Conservation (phyloP, 495 filamentous ascomycete species). For the Mycothermus thermophilus region DNA sequence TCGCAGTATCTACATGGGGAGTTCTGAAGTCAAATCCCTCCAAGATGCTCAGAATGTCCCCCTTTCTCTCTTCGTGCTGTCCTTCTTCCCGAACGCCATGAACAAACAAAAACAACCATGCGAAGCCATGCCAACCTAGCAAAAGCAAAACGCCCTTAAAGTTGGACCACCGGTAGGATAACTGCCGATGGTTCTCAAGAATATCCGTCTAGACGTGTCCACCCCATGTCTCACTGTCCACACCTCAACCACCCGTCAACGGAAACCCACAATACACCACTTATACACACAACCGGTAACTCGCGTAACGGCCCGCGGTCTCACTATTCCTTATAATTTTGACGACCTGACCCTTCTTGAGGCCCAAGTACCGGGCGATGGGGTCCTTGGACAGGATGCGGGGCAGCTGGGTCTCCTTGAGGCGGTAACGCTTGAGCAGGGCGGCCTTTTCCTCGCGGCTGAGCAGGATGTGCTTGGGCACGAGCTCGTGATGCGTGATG, state of each 20-base stretch:
- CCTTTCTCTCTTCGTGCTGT: too few species aligned
- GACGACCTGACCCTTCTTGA: conserved; percentile 88
- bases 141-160: background rate
- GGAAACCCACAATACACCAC: too few species aligned
- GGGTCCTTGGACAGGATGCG: conserved; percentile 84
- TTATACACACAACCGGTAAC: conserved; percentile 47
- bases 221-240: background rate
- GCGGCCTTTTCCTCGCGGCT: conserved; percentile 77
- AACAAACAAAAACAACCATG: background rate
- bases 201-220: background rate
- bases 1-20: too few species aligned
- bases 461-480: conserved; percentile 83
- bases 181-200: background rate
- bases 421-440: conserved; percentile 71
- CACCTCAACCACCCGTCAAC: background rate
- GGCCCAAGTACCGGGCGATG: conserved; percentile 78
- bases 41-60: background rate
- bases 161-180: background rate
- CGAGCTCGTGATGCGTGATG: conserved; percentile 94
- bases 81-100: background rate
- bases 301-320: conserved; percentile 68
- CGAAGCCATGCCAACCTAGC: background rate
- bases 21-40: background rate
- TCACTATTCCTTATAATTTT: conserved; percentile 86
- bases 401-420: conserved; percentile 95